Conservation (phyloP, 805 yeast genomes). For the Yarrowia sp. region DNA sequence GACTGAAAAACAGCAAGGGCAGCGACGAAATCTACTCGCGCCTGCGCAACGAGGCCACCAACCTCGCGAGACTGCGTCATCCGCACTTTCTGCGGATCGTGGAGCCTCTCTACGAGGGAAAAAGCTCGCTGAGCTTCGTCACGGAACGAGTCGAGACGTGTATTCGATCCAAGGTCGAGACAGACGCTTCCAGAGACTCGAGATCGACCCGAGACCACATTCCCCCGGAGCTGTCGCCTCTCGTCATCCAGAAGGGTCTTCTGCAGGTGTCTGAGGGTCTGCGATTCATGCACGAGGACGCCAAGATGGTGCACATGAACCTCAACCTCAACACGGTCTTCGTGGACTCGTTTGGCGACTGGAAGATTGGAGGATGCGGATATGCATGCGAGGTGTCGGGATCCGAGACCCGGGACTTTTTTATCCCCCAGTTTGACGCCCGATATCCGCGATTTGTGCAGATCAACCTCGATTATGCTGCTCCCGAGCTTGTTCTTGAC, state of each 20-base stretch:
- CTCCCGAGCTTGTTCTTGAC: slow-evolving; percentile 80
- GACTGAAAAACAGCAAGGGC: slow-evolving; percentile 48
- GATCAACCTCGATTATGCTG: slow-evolving; percentile 67
- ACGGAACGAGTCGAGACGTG: slow-evolving; percentile 72
- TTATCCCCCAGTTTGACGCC: slow-evolving; percentile 69
- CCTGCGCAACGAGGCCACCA: slow-evolving; percentile 63
- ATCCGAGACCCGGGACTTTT: slow-evolving; percentile 55
- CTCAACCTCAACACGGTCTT: slow-evolving; percentile 74
- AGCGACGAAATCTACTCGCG: slow-evolving; percentile 64
- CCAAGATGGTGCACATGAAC: slow-evolving; percentile 72
- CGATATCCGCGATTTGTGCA: slow-evolving; percentile 71
- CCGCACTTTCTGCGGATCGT: slow-evolving; percentile 80
- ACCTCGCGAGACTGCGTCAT: slow-evolving; percentile 78
- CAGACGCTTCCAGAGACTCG: slow-evolving; percentile 34
- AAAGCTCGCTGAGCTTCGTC: slow-evolving; percentile 73
- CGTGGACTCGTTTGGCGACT: slow-evolving; percentile 77
- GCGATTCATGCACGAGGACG: slow-evolving; percentile 75
- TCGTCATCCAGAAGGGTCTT: slow-evolving; percentile 75
- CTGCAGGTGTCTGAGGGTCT: slow-evolving; percentile 74
- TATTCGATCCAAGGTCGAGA: slow-evolving; percentile 46
- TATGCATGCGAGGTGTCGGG: slow-evolving; percentile 46
- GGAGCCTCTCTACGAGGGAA: slow-evolving; percentile 88
- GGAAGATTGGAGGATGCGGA: slow-evolving; percentile 85
- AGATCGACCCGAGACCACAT: slow-evolving; percentile 30
- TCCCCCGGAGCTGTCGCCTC: slow-evolving; percentile 59